Evolutionary conservation across 768 basidiomycete genomes (phyloP).

Genomic region (Trametes elegans): DNA sequence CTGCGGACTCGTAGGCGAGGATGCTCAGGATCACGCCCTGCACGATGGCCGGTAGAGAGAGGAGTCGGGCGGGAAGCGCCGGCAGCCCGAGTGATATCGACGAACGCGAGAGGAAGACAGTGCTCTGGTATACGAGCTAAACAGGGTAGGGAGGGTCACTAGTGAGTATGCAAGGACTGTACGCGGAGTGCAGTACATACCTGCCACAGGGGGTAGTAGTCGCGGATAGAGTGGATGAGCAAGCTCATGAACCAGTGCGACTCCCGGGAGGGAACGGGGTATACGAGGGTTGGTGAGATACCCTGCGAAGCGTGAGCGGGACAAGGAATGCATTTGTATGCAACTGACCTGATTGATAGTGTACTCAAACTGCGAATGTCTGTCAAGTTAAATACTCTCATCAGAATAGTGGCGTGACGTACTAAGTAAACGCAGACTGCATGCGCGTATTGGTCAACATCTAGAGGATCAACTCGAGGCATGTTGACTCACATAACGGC

Average conservation of each 20-base stretch:
- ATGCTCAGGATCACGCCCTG: conserved; percentile 67
- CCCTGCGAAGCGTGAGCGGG: conserved; percentile 46
- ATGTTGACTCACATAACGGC: conserved; percentile 79
- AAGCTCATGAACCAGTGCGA: conserved; percentile 62
- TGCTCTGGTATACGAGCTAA: conserved; percentile 83
- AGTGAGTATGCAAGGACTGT: background rate
- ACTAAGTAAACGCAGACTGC: conserved; percentile 64
- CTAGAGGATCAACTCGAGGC: background rate
- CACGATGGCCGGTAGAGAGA: conserved; percentile 73
- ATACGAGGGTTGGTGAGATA: conserved; percentile 85
- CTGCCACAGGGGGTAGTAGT: conserved; percentile 97
- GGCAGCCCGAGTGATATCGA: conserved; percentile 84
- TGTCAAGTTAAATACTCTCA: too few relatives aligned
- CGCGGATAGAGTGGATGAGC: conserved; percentile 80
- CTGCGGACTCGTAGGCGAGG: conserved; percentile 64
- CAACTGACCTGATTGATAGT: conserved; percentile 79
- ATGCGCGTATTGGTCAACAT: background rate
- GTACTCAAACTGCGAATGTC: conserved; percentile 71
- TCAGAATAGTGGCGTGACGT: conserved; percentile 28
- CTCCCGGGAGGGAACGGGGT: conserved; percentile 71
- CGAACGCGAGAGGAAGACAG: conserved; percentile 92
- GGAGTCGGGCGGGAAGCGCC: conserved; percentile 63
- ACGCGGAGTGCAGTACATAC: conserved; percentile 35
- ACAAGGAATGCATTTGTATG: too few relatives aligned
- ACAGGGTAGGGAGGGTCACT: background rate